These are phyloP conservation scores for Oryza punctata DNA, from an alignment of 176 grass and related monocot species.

Conservation along the genomic window DNA sequence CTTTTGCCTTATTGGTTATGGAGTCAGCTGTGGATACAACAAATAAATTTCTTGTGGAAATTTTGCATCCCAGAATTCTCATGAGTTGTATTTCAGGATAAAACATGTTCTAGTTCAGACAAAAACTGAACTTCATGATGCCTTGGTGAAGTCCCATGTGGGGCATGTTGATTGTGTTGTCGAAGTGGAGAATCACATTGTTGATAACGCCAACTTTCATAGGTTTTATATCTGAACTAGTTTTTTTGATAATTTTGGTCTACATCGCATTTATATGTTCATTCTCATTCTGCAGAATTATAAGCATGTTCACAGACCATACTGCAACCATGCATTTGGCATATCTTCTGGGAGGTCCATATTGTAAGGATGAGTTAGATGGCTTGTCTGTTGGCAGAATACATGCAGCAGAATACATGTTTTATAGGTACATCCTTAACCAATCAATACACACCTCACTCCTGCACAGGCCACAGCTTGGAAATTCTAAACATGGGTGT, in stretches of 20 bases:
- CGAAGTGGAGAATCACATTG: conserved; percentile 78
- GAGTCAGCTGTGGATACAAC: conserved; percentile 8
- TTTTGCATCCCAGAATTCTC: conserved; percentile 27
- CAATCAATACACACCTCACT: neutral
- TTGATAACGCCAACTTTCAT: conserved; percentile 77
- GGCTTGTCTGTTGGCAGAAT: conserved; percentile 48
- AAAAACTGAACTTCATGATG: conserved; percentile 77
- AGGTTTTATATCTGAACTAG: conserved; percentile 52
- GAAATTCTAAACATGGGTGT: neutral
- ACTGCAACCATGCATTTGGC: conserved; percentile 55
- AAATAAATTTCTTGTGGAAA: conserved; percentile 2
- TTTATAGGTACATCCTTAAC: conserved; percentile 67
- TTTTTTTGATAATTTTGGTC: conserved; percentile 24
- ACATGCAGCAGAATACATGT: conserved; percentile 66
- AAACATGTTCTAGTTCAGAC: conserved; percentile 84
- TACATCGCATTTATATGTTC: conserved; percentile 5
- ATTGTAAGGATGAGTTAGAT: conserved; percentile 40
- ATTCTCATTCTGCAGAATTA: conserved; percentile 48
- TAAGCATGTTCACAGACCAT: conserved; percentile 55
- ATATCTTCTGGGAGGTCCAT: conserved; percentile 49
- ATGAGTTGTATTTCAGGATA: conserved; percentile 56
- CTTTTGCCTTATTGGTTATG: conserved; percentile 18
- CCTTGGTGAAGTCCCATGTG: conserved; percentile 56
- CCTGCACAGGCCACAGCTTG: neutral
- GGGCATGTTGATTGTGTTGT: conserved; percentile 70